Evolutionary conservation across 768 basidiomycete species (phyloP), one percentile per base, ranked within the genome.

Genomic region (Coprinellus micaceus): DNA sequence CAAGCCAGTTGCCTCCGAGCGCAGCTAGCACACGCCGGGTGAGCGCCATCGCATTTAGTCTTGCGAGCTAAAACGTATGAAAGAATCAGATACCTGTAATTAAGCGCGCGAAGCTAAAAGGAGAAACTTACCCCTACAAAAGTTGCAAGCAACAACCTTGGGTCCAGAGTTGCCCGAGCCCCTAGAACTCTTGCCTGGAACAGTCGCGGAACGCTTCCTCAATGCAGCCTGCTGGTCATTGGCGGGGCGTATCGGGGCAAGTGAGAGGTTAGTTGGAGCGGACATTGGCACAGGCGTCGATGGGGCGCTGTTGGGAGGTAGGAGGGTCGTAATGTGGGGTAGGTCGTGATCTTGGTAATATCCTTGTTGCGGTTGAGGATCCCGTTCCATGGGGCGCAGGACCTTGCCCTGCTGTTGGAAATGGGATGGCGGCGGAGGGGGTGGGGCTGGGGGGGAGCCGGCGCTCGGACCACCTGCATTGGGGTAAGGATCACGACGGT

Each of bases 71-170:
- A 59, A 15, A 61, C 26, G 58, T 50, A 57, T n/a, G 37, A 21
- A 41, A 28, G 43, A 45, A 49, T 47, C 26, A 41, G 53, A 47
- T 22, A 15, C 22, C 24, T 24, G 41, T 24, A 51, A n/a, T n/a
- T n/a, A 52, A 21, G 7, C 15, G 3, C 2, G 13, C 19, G 9
- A 12, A 5, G 28, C 24, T 22, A 55, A 17, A 22, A 39, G 13
- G 29, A 55, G 33, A 30, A 30, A 74, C 83, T 54, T 64, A 91
- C 91, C 89, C 76, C 91, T 82, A 71, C 91, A 93, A 67, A 90
- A 90, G 70, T 92, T 91, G 71, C 91, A 93, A 15, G 91, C 91
- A 22, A 93, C 89, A 12, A 91, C 87, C 66, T 92, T 92, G 45
- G 89, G 88, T 11, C 90, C 90, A 50, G 88, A 88, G 56, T 78